phyloP scores from a whole-genome alignment of 768 basidiomycete genomes.

The Psilocybe cubensis region DNA sequence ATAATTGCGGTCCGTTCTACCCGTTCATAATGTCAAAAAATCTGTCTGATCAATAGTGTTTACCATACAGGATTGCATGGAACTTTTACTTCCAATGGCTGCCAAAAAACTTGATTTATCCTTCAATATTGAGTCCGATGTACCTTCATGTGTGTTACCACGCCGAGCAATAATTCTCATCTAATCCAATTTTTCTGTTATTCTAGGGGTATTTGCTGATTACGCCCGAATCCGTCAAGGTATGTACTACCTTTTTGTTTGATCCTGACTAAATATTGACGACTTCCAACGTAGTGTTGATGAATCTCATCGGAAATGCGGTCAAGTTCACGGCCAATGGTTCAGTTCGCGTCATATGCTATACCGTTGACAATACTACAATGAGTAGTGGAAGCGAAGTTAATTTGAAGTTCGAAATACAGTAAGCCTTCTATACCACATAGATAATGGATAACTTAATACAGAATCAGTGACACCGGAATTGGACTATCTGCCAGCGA shows the following conservation, averaged over 20 bases:
- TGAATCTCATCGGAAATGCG: conserved; percentile 80
- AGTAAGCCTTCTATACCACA: conserved; percentile 44
- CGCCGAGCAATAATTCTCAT: not conserved
- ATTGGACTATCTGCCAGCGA: conserved; percentile 72
- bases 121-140: conserved; percentile 69
- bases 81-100: conserved; percentile 74
- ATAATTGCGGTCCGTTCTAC: conserved; percentile 62
- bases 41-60: conserved; percentile 5
- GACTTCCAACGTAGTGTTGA: conserved; percentile 49
- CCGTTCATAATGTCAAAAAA: not conserved
- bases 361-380: conserved; percentile 44
- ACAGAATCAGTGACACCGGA: conserved; percentile 60
- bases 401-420: conserved; percentile 66
- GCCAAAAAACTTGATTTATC: conserved; percentile 76
- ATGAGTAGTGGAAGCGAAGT: conserved; percentile 44
- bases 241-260: conserved; percentile 21
- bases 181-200: not conserved
- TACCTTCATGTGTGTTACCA: conserved; percentile 57
- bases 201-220: conserved; percentile 69
- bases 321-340: conserved; percentile 74
- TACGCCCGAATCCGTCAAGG: conserved; percentile 78
- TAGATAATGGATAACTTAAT: not conserved
- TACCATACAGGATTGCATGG: conserved; percentile 67
- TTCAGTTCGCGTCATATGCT: conserved; percentile 64
- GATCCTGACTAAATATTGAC: not conserved